Conservation (phyloP, 1,284 basidiomycete species). For the Agaricales sp. region DNA sequence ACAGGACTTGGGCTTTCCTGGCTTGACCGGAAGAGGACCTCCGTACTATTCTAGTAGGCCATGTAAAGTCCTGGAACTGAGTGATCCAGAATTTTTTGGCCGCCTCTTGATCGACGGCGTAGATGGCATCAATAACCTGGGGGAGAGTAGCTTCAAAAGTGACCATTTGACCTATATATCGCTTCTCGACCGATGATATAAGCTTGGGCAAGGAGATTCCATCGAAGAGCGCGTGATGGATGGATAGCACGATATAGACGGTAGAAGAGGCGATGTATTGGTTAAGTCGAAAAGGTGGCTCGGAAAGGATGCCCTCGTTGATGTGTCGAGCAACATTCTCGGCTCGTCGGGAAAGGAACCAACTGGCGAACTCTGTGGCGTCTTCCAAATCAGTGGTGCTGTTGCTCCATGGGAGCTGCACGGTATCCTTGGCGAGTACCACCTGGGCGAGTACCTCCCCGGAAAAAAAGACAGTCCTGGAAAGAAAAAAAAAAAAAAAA, state of each 20-base stretch:
- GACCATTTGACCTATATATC: slow-evolving; percentile 16
- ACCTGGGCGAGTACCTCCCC: slow-evolving; percentile 30
- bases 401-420: slow-evolving; percentile 20
- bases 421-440: slow-evolving; percentile 20
- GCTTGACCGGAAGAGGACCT: slow-evolving; percentile 10
- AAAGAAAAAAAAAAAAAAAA: slow-evolving; percentile 1
- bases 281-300: slow-evolving; percentile 26
- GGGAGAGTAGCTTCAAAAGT: slow-evolving; percentile 15
- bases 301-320: slow-evolving; percentile 22
- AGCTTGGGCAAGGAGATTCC: slow-evolving; percentile 32
- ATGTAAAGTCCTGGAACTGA: slow-evolving; percentile 23
- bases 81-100: slow-evolving; percentile 27
- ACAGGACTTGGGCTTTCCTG: slow-evolving; percentile 14
- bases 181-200: slow-evolving; percentile 26
- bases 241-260: slow-evolving; percentile 26
- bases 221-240: slow-evolving; percentile 39
- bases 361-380: slow-evolving; percentile 16
- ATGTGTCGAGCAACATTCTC: slow-evolving; percentile 22
- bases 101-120: slow-evolving; percentile 16
- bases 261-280: slow-evolving; percentile 15
- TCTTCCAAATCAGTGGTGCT: slow-evolving; percentile 9
- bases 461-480: slow-evolving; percentile 35
- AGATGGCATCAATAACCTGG: slow-evolving; percentile 24
- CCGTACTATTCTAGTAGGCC: slow-evolving; percentile 18
- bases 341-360: slow-evolving; percentile 24